Evolutionary conservation across 345 rosid genomes (phyloP), one percentile per base, ranked within the genome.

Genomic region (Excoecaria agallocha): DNA sequence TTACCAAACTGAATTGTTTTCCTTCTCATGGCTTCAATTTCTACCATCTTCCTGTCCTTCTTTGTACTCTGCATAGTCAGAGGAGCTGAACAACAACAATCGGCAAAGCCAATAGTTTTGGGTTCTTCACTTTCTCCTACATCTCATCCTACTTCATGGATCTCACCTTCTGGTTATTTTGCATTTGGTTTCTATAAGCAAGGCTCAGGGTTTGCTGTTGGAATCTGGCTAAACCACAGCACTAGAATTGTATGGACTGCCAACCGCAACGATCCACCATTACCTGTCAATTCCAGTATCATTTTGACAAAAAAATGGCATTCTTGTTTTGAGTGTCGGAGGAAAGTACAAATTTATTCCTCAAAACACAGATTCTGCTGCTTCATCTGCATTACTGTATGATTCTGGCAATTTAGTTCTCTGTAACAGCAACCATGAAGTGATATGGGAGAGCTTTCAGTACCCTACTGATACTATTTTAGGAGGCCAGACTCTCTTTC

Each of bases 341-440:
- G 57, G 57, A 17, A 15, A 17, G 22, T 24, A 68, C 15, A 17
- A 43, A 17, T 39, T 24, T 51, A 37, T 49, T 25, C 43, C 71
- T 25, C 35, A 15, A 22, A 49, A 48, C 19, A 50, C 55, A 6
- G 38, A 30, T 8, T n/a, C n/a, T n/a, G 17, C 72, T 51, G 71
- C 59, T 68, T 50, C 59, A 25, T 68, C 9, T 30, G 72, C 72
- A 22, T 16, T 25, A 25, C 8, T 65, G 50, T 16, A 0, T 3
- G 68, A 65, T 65, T 19, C 51, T n/a, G 68, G 68, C 30, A 65
- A 68, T 51, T 68, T 68, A 15, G 72, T 68, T 8, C 72, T 68
- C 45, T 68, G 8, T 30, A 68, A 50, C 60, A 30, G 48, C 56
- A 50, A 16, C 4, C 9, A 37, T 51, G 9, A 51, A 7, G 9